Base-by-base conservation (phyloP, 2,329 filamentous ascomycete species). In the Tolypocladium paradoxum region DNA sequence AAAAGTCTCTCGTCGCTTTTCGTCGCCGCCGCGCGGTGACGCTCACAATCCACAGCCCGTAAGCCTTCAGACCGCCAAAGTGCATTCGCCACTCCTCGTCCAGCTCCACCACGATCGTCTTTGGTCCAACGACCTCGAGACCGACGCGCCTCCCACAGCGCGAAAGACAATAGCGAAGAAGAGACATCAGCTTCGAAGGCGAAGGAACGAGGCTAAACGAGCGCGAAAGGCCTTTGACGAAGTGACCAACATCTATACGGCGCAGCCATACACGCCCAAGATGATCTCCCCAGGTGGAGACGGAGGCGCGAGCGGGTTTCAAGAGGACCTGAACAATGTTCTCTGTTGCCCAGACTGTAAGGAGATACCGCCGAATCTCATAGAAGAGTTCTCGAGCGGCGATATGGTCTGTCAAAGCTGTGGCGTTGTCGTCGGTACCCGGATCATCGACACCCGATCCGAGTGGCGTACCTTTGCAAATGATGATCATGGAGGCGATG, bases 391-490 rank as follows among this genome's bases (percentile, higher is more conserved):
- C 66, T 90, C 90, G 6, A 88, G 85, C 36, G 89, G 90, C 58
- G 93, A 99, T 69, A 88, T 95, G 68, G 90, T 99, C 53, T 99
- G 93, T 68, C 87, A 81, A 54, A 90, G 87, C 56, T 99, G 93
- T 64, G 93, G 93, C 37, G 78, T 96, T 35, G 93, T 99, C 6
- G 81, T 99, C 33, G 87, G 88, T 55, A 88, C 92, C 64, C 87
- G 90, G 60, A 90, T 93, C 67, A 91, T 99, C 65, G 95, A 99
- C 67, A 95, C 89, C 56, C 87, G 95, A 57, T 96, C 90, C 48
- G 93, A 99, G 74, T 99, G 93, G 93, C 89, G 93, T 67, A 99
- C 93, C 1, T 99, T 99, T 73, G 90, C 91, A 66, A 97, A 97
- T 68, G 93, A 99, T 65, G 95, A 99, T 68, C 90, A 96, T 69